Evolutionary conservation across 192 early-diverging fungal species (phyloP).

Genomic region (Coemansia sp.): DNA sequence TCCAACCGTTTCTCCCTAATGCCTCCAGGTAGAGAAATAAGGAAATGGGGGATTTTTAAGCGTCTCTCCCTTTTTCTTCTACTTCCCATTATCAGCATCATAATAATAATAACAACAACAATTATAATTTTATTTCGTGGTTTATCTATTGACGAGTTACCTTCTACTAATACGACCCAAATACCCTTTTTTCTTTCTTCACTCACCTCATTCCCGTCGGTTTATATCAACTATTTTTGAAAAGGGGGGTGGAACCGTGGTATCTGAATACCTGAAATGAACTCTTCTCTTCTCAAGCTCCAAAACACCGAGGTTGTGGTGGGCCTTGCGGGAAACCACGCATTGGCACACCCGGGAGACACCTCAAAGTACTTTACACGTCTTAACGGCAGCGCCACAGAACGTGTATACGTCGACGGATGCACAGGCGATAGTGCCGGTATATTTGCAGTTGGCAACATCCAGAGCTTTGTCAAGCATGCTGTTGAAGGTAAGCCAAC

Average conservation of each 20-base stretch:
- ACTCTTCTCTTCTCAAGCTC: conserved; percentile 28
- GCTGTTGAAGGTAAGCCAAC: conserved; percentile 34
- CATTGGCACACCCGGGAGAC: conserved; percentile 41
- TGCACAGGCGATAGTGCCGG: conserved; percentile 32
- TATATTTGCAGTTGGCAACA: conserved; percentile 22
- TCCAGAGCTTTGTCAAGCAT: conserved; percentile 41
- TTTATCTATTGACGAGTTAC: too few species aligned
- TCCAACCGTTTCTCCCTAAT: not conserved
- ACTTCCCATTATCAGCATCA: not conserved
- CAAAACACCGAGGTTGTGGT: conserved; percentile 51
- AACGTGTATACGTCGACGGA: conserved; percentile 49
- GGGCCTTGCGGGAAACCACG: conserved; percentile 38
- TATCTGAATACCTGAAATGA: conserved; percentile 10
- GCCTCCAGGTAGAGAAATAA: not conserved
- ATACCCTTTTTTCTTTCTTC: too few species aligned
- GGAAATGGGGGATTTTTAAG: not conserved
- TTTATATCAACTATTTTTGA: not conserved
- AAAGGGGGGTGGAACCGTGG: not conserved
- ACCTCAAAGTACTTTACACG: conserved; percentile 52
- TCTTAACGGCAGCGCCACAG: not conserved
- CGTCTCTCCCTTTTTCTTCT: not conserved
- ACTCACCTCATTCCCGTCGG: too few species aligned
- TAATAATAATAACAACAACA: too few species aligned
- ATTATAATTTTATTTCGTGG: too few species aligned
- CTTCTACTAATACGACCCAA: too few species aligned